Percentiles rank a stretch among this genome's conserved stretches.
Conservation (phyloP, 345 rosid genomes). For the Boechera divaricarpa region DNA sequence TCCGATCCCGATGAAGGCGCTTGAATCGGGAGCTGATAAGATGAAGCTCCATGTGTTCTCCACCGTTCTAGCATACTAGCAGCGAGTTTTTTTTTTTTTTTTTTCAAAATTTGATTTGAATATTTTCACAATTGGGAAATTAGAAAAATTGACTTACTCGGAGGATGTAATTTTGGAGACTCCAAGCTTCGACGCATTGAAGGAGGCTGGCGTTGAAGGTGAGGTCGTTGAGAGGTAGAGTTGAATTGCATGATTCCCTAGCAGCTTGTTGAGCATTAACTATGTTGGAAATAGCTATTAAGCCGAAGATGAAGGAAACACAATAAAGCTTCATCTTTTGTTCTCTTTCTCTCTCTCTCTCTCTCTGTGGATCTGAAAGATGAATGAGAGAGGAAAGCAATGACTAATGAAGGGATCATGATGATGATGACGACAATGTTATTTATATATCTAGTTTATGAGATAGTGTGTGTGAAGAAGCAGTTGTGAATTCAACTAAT, state of each 20-base stretch:
- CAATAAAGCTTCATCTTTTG: slow-evolving; percentile 35
- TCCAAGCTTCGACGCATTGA: slow-evolving; percentile 63
- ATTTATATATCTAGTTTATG: slow-evolving; percentile 15
- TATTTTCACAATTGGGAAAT: neutral
- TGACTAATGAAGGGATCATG: slow-evolving; percentile 23
- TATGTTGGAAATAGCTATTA: slow-evolving; percentile 26
- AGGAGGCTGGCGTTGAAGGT: slow-evolving; percentile 56
- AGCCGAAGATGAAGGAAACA: slow-evolving; percentile 28
- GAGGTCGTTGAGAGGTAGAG: slow-evolving; percentile 45
- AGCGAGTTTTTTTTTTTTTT: neutral
- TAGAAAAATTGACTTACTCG: slow-evolving; percentile 58
- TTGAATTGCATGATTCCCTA: slow-evolving; percentile 53
- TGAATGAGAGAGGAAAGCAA: slow-evolving; percentile 23
- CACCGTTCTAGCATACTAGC: slow-evolving; percentile 55
- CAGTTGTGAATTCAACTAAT: slow-evolving; percentile 20
- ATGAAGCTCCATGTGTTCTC: slow-evolving; percentile 72
- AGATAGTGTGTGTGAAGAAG: slow-evolving; percentile 32
- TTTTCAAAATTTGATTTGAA: neutral
- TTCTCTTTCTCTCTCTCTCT: neutral
- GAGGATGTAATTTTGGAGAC: slow-evolving; percentile 52
- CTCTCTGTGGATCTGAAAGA: slow-evolving; percentile 29
- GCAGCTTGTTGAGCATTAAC: slow-evolving; percentile 40
- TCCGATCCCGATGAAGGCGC: slow-evolving; percentile 65
- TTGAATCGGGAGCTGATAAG: slow-evolving; percentile 62
- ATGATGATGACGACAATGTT: slow-evolving; percentile 17